These are phyloP conservation scores for Kluyveromyces aestuarii DNA, from an alignment of 805 yeast genomes.

Conservation along the genomic window DNA sequence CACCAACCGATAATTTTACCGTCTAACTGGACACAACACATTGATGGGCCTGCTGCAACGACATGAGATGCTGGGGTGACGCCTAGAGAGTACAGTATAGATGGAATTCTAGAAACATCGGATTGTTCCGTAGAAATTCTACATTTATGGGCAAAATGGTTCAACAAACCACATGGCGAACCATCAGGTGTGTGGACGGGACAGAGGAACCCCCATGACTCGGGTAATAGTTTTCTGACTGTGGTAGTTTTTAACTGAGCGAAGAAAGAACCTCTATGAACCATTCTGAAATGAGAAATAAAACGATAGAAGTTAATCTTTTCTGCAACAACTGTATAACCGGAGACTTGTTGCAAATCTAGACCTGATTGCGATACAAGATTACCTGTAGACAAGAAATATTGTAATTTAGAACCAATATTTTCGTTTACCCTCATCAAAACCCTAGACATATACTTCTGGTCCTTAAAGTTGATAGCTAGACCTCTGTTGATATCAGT, in stretches of 20 bases:
- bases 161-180: constrained; percentile 95
- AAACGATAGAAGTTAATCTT: constrained; percentile 95
- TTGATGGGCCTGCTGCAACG: constrained; percentile 77
- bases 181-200: constrained; percentile 99
- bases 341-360: constrained; percentile 95
- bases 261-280: constrained; percentile 98
- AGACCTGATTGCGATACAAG: constrained; percentile 94
- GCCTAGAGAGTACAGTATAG: constrained; percentile 60
- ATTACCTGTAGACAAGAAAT: constrained; percentile 94
- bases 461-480: constrained; percentile 75
- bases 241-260: constrained; percentile 97
- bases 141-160: constrained; percentile 95
- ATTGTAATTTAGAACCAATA: constrained; percentile 89
- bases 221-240: constrained; percentile 91
- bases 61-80: constrained; percentile 66
- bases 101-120: constrained; percentile 67
- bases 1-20: constrained; percentile 94
- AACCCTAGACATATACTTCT: constrained; percentile 73
- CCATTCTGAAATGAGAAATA: constrained; percentile 98
- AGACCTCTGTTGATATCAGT: constrained; percentile 72
- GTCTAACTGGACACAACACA: constrained; percentile 88
- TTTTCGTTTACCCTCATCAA: constrained; percentile 79
- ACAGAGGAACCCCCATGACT: constrained; percentile 98
- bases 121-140: constrained; percentile 66
- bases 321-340: constrained; percentile 97